Evolutionary conservation across 2,329 filamentous ascomycete species (phyloP), one percentile per base, ranked within the genome.

Genomic region (Alternaria sp.): DNA sequence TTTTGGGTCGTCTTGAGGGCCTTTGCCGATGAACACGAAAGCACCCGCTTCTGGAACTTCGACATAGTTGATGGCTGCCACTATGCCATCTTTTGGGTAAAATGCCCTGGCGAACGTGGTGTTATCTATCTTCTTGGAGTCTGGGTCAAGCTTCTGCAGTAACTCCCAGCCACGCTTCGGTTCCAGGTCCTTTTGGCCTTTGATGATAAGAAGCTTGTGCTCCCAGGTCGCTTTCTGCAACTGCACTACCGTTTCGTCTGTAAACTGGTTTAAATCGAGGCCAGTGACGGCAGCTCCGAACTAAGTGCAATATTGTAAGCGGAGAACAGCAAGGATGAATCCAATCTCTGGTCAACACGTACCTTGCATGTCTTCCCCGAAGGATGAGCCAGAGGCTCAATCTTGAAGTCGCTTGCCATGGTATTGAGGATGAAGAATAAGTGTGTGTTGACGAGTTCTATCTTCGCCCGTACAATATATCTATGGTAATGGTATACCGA

Each of bases 391-490:
- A 57, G n/a, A 20, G 47, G 54, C 39, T 57, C 39, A 22, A 57
- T 57, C 30, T 57, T 52, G 28, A 57, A 57, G 24, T n/a, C 24
- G 54, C 14, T 51, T n/a, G 54, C 39, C 54, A 57, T 57, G 20
- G 30, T 57, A 14, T 18, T 28, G 16, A 43, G 12, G 20, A 43
- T 7, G 14, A 18, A n/a, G 7, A 16, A 28, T 30, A 14, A 4
- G 9, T 22, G 9, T 22, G 8, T 24, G 20, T 44, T 44, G 46
- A 30, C 16, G n/a, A 18, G n/a, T 34, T 18, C 20, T 24, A 22
- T 28, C 8, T 38, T 44, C 28, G 39, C 16, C 16, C n/a, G 22
- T n/a, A 44, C 22, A 12, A 30, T 12, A n/a, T 51, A 3, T 28
- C n/a, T 12, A 36, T 26, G 26, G n/a, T 22, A 18, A 43, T 20